These are phyloP conservation scores for Puccinia horiana DNA, from an alignment of 1,284 basidiomycete genomes.

Conservation along the genomic window DNA sequence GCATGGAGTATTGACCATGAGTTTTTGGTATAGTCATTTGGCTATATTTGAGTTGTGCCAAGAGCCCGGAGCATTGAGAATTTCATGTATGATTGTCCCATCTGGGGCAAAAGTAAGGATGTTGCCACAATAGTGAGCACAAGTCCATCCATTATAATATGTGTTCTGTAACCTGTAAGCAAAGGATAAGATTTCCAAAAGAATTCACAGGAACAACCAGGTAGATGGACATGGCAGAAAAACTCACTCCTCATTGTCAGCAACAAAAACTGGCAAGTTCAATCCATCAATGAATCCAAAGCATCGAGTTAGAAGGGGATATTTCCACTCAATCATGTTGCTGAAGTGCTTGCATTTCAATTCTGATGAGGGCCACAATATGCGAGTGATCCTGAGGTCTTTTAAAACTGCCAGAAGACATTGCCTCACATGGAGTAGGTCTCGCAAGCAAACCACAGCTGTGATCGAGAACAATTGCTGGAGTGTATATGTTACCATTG, in stretches of 20 bases:
- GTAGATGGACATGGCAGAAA: no score
- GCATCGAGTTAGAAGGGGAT: no score
- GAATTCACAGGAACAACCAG: no score
- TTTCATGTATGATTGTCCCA: no score
- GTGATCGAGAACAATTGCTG: no score
- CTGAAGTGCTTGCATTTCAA: neutral
- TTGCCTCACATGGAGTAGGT: neutral
- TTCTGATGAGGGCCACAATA: neutral
- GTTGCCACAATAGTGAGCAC: neutral
- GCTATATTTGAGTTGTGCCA: neutral
- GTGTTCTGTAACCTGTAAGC: neutral
- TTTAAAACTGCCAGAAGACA: neutral
- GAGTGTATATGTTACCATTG: no score
- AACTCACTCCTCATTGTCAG: neutral
- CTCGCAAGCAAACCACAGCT: no score
- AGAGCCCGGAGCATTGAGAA: no score
- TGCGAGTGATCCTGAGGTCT: neutral
- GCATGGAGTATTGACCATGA: neutral
- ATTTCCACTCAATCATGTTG: no score
- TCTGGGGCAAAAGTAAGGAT: no score
- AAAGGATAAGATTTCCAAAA: neutral
- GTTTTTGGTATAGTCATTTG: neutral
- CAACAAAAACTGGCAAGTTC: neutral
- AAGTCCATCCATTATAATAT: constrained; percentile 11
- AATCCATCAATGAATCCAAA: no score